Evolutionary conservation across 2,329 filamentous ascomycete species (phyloP), one percentile per base, ranked within the genome.

Genomic region (Fusarium oxysporum): DNA sequence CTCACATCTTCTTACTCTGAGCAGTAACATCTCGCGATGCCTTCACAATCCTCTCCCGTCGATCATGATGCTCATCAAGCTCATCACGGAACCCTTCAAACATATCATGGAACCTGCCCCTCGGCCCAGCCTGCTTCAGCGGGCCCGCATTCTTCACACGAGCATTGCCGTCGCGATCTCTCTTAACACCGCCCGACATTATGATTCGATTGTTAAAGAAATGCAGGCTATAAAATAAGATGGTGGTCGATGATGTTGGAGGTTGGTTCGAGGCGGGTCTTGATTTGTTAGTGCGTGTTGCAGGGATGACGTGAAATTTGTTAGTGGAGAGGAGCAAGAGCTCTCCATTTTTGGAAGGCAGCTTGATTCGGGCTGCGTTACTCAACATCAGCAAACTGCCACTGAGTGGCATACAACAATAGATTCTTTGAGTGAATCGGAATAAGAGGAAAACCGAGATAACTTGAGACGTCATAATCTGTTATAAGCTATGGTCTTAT

Each of bases 1-100:
- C 87, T 84, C 83, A 97, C 95, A 98, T 97, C 85, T 98, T 99
- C 87, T 99, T 99, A 83, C 94, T 97, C 60, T 95, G 86, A 0
- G 94, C 95, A 11, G 96, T 99, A 65, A 99, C 93, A 81, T 99
- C 96, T 70, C 96, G 88, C 13, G 94, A 97, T 5, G 92, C 92
- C 85, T 98, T 99, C 79, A 97, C 93, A 75, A 97, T 91, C 59
- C 92, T 90, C 84, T 98, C 95, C 63, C 95, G 89, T 21, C 96
- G 92, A 82, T 98, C 96, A 82, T 99, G 94, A 80, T 98, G 96
- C 83, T 96, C 91, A 79, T 99, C 96, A 33, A 99, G 87, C 83
- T 98, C 95, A 78, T 92, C 88, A 57, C 95, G 92, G 81, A 98
- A 97, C 12, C 82, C 84, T 81, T 94, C 92, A 81, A 99, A 99